These are phyloP conservation scores for Salix udensis DNA, from an alignment of 345 rosid species.

Conservation along the genomic window DNA sequence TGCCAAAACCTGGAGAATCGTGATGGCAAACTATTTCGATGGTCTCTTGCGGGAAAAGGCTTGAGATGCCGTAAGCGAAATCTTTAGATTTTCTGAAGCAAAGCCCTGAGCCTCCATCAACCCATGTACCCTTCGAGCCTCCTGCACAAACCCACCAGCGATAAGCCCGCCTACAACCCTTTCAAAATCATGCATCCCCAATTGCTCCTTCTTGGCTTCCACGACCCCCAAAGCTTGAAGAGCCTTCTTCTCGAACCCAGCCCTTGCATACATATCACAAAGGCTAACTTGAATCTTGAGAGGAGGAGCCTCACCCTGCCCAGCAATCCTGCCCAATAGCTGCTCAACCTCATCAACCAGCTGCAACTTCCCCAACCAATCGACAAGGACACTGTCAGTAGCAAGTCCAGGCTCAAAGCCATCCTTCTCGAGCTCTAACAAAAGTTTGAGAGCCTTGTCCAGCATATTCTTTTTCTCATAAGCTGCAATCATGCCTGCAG, in stretches of 20 bases:
- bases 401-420: conserved; percentile 71
- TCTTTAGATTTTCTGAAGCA: conserved; percentile 37
- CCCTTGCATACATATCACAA: conserved; percentile 70
- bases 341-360: conserved; percentile 84
- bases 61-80: conserved; percentile 27
- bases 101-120: conserved; percentile 61
- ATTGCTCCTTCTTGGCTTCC: conserved; percentile 45
- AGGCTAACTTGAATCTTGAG: conserved; percentile 63
- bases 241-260: conserved; percentile 67
- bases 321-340: conserved; percentile 61
- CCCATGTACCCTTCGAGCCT: conserved; percentile 48
- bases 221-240: conserved; percentile 63
- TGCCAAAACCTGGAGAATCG: neutral
- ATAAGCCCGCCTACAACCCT: conserved; percentile 53
- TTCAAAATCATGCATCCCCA: conserved; percentile 53
- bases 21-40: neutral
- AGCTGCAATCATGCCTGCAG: conserved; percentile 57
- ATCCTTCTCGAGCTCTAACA: conserved; percentile 71
- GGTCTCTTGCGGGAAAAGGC: conserved; percentile 23
- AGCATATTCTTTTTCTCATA: conserved; percentile 57
- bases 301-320: conserved; percentile 72
- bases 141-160: conserved; percentile 59
- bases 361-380: conserved; percentile 67
- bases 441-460: conserved; percentile 67
- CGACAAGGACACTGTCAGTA: conserved; percentile 66